Base-by-base conservation (phyloP, 2,329 filamentous ascomycete genomes). In the Leptodontidium sp. region DNA sequence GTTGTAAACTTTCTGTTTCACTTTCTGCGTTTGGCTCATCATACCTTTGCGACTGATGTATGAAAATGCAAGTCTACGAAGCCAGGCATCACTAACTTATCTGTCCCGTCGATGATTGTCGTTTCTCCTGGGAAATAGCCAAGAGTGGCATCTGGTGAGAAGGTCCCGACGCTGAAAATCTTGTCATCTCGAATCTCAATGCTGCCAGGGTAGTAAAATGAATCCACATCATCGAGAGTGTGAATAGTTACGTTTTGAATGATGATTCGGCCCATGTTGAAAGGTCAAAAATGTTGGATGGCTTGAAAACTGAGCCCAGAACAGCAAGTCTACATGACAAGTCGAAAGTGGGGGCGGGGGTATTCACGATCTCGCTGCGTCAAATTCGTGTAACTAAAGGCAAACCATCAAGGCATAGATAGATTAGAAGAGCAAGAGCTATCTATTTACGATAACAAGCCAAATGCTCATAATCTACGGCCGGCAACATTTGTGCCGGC, bases 41-140 rank as follows among this genome's bases (percentile, higher is more conserved):
- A 32, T 32, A 74, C 74, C 70, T 75, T 74, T 59, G 73, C 74
- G 45, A 74, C 69, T 11, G 69, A 69, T 15, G 74, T 75, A 50
- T 75, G 72, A 53, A 74, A 75, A 68, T 75, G 72, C 47, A 75
- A 53, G 35, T 75, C 73, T 17, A 75, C 72, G 12, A 75, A 38
- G 38, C 74, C 73, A 1, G 73, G 73, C 71, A 75, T 75, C 1
- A 74, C 69, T 4, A 75, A 57, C 65, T 74, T 75, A 32, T 74
- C 70, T 45, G 65, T 72, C 1, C 74, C 74, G 66, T 75, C 74
- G 17, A 75, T 69, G 6, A 74, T 65, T 9, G 45, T 68, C 0
- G 67, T 72, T n/a, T 64, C 61, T 14, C 71, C 72, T 49, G 68
- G 64, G 47, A 74, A 72, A 26, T 65, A 62, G 5, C 69, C 61